Base-by-base conservation (phyloP, 345 rosid species). In the Geranium rotundifolium region DNA sequence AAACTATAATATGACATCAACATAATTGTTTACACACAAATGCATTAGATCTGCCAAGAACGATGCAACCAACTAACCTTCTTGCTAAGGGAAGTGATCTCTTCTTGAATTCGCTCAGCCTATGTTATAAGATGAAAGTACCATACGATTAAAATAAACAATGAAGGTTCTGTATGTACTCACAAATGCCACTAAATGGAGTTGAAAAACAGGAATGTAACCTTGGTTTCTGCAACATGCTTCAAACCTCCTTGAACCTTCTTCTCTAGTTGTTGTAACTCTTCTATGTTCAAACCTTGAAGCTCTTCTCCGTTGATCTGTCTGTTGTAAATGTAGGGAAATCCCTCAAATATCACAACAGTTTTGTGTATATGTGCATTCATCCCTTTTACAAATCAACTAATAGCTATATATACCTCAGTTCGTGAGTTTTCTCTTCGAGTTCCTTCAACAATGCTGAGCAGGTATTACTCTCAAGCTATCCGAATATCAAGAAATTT, bases 231-330 rank as follows among this genome's bases (percentile, higher is more conserved):
- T 5, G 29, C 23, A 57, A 57, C 60, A 57, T 19, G 29, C 19
- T 20, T 19, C 14, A 57, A 19, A 16, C 60, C 16, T 57, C 29
- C 60, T 57, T 20, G 15, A 57, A 57, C 30, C n/a, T 14, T 19
- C 30, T 20, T 17, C 31, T 57, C 60, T 0, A 57, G 60, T 17
- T 19, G 18, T 19, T 57, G 17, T 17, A 57, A 19, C 17, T 57
- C 60, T 57, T 57, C 17, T 0, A 57, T 57, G 30, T 57, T 57
- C 60, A 57, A 3, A 2, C 31, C 60, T 20, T 57, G 60, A 57
- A 57, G 60, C 30, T 57, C 60, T 57, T 57, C 60, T 57, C 60
- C 60, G 8, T 57, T 57, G 4, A 57, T 57, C 30, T 57, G 60
- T 6, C 60, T 57, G 60, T 20, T 19, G 20, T 20, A 8, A 14